Evolutionary conservation across 179 eudicot species (phyloP).

Genomic region (Amaranthus tricolor): DNA sequence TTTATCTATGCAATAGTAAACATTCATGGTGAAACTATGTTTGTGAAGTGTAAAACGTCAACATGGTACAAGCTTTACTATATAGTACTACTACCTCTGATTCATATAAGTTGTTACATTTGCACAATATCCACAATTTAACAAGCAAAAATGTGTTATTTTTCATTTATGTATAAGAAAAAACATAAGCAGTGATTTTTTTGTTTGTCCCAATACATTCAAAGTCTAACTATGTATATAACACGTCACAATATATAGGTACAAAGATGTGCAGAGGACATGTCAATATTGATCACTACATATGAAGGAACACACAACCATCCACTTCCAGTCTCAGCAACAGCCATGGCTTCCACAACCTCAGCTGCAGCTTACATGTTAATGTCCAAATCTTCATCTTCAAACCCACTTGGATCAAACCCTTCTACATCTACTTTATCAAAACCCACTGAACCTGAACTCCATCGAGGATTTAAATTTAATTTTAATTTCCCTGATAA

Average conservation of each 20-base stretch:
- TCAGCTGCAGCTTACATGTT: conserved; percentile 75
- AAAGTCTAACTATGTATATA: not conserved
- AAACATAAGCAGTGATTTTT: not conserved
- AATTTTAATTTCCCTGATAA: conserved; percentile 44
- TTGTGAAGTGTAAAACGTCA: too few species aligned
- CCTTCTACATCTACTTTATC: conserved; percentile 10
- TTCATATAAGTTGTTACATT: too few species aligned
- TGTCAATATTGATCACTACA: conserved; percentile 71
- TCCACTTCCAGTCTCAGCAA: conserved; percentile 60
- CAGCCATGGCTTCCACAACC: conserved; percentile 76
- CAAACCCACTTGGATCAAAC: conserved; percentile 15
- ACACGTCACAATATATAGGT: conserved; percentile 25
- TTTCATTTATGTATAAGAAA: too few species aligned
- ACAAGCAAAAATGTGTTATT: too few species aligned
- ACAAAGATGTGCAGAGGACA: conserved; percentile 67
- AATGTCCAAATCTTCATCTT: conserved; percentile 45
- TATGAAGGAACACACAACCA: conserved; percentile 83
- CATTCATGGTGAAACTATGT: too few species aligned
- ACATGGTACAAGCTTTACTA: too few species aligned
- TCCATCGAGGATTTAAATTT: conserved; percentile 34
- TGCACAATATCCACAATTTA: too few species aligned
- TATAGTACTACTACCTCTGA: too few species aligned
- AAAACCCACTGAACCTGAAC: conserved; percentile 28
- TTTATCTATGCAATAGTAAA: too few species aligned
- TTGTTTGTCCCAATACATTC: not conserved